Evolutionary conservation across 179 eudicot genomes (phyloP).

Genomic region (Amaranthus tricolor): DNA sequence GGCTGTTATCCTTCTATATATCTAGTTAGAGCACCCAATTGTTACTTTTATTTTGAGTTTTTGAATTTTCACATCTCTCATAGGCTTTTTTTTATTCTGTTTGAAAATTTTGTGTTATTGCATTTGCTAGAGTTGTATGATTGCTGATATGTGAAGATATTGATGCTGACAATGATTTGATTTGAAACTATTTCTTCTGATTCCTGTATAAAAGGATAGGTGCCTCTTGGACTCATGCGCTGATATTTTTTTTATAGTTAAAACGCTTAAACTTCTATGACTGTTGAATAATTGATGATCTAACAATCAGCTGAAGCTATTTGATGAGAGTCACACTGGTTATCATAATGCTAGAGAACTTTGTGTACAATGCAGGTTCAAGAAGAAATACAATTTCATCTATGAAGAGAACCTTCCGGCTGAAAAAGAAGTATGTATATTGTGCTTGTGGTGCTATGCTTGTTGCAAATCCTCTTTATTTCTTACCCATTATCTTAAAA

Average conservation of each 20-base stretch:
- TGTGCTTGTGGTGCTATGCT: not conserved
- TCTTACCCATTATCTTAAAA: conserved; percentile 3
- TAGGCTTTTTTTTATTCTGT: not conserved
- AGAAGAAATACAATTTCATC: conserved; percentile 75
- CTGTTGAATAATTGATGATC: not conserved
- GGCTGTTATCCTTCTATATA: not conserved
- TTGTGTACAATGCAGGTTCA: conserved; percentile 51
- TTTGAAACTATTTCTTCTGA: not conserved
- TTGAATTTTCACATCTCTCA: too few species aligned
- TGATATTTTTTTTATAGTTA: not conserved
- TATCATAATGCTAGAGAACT: not conserved
- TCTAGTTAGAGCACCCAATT: not conserved
- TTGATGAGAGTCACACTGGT: not conserved
- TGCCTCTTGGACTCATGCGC: not conserved
- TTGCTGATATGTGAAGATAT: not conserved
- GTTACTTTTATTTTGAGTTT: not conserved
- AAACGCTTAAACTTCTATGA: not conserved
- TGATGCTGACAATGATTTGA: not conserved
- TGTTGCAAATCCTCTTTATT: conserved; percentile 2
- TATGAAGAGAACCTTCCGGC: conserved; percentile 70
- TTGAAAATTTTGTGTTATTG: not conserved
- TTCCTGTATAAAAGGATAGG: not conserved
- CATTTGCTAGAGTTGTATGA: not conserved
- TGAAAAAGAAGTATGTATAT: conserved; percentile 62
- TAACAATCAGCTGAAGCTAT: not conserved